Conservation (phyloP, 2,329 filamentous ascomycete genomes). For the Aaosphaeria arxii region DNA sequence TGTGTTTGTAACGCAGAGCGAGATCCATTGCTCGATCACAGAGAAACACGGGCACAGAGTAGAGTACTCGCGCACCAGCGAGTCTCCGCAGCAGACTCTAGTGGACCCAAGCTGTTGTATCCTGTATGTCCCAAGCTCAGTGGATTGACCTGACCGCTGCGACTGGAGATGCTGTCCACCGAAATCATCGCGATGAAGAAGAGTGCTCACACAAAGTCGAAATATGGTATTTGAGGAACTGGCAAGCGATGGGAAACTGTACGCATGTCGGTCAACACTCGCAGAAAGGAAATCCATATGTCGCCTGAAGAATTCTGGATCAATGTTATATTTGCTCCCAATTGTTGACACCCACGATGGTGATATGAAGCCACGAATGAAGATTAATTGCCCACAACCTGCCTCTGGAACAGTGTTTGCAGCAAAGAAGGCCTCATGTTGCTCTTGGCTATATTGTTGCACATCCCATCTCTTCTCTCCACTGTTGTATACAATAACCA, state of each 20-base stretch:
- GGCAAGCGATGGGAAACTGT: not conserved
- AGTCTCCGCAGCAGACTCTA: not conserved
- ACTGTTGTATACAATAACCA: not conserved
- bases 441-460: not conserved
- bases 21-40: not conserved
- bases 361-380: not conserved
- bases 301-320: not conserved
- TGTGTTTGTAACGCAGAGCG: not conserved
- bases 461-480: not conserved
- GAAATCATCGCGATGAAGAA: not conserved
- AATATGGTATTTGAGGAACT: not conserved
- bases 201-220: not conserved
- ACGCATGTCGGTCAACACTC: not conserved
- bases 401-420: not conserved
- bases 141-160: not conserved
- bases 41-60: not conserved
- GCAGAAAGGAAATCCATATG: not conserved
- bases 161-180: not conserved
- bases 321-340: not conserved
- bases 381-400: not conserved
- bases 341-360: not conserved
- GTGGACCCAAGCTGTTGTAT: not conserved
- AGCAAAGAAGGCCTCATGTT: too few species aligned
- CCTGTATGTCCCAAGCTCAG: not conserved
- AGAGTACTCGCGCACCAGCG: not conserved